These are phyloP conservation scores for Diaporthe sp. DNA, from an alignment of 2,329 filamentous ascomycete species.

Conservation along the genomic window DNA sequence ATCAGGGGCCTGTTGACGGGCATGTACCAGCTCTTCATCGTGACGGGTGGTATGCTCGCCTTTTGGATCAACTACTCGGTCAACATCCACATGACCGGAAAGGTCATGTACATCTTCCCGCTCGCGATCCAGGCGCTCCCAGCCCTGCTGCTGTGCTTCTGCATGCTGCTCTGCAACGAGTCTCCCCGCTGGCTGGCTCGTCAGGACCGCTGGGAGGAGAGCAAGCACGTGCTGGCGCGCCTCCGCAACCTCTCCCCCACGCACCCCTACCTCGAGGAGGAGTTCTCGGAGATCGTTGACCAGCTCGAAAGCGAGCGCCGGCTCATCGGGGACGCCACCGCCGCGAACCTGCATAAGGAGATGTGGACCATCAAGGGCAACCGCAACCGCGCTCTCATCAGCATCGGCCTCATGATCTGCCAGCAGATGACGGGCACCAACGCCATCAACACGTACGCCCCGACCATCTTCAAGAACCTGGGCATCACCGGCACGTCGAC, in stretches of 20 bases:
- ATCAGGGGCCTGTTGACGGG: constrained; percentile 60
- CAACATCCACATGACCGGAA: constrained; percentile 40
- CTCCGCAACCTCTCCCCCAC: constrained; percentile 68
- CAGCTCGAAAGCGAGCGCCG: constrained; percentile 75
- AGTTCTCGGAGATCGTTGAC: constrained; percentile 72
- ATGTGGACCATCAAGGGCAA: constrained; percentile 74
- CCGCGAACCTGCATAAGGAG: constrained; percentile 73
- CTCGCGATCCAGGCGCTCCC: constrained; percentile 75
- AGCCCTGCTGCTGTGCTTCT: constrained; percentile 68
- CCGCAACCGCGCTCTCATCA: constrained; percentile 75
- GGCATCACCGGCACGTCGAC: constrained; percentile 61
- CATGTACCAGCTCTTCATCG: constrained; percentile 62
- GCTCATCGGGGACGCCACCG: constrained; percentile 66
- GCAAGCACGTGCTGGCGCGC: constrained; percentile 65
- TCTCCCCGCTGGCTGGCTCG: constrained; percentile 76
- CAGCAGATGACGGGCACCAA: constrained; percentile 44
- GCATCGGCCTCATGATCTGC: constrained; percentile 63
- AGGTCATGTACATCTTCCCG: constrained; percentile 69
- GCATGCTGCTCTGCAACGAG: constrained; percentile 75
- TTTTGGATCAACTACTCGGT: constrained; percentile 63
- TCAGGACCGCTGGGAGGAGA: constrained; percentile 75
- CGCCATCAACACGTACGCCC: constrained; percentile 53
- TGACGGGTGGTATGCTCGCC: constrained; percentile 58
- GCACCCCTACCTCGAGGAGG: constrained; percentile 70
- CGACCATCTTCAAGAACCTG: constrained; percentile 52